A percentile compares a stretch with the other conserved stretches of the same genome.
These are phyloP conservation scores for Omphalea diandra DNA, from an alignment of 441 rosid species.

Conservation along the genomic window DNA sequence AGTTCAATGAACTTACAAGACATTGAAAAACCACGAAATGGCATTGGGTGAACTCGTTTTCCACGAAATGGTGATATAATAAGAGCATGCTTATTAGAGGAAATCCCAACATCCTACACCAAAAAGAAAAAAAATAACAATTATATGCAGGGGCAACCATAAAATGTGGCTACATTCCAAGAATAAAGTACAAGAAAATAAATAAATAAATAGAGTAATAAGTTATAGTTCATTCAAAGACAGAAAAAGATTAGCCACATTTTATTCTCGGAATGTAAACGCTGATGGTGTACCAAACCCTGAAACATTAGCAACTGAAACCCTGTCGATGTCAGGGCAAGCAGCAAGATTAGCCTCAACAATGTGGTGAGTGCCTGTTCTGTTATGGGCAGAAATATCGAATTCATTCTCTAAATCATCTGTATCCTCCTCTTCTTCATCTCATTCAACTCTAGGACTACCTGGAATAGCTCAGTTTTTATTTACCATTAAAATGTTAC, in stretches of 20 bases:
- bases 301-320: conserved; percentile 32
- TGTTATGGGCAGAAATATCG: conserved; percentile 36
- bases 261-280: no score
- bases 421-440: conserved; percentile 74
- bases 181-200: neutral
- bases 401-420: conserved; percentile 80
- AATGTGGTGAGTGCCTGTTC: conserved; percentile 36
- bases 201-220: neutral
- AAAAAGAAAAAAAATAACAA: conserved; percentile 11
- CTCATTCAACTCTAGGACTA: conserved; percentile 77
- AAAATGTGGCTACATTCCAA: neutral
- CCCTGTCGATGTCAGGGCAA: conserved; percentile 40
- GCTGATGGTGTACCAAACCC: conserved; percentile 46
- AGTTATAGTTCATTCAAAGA: neutral
- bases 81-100: conserved; percentile 65
- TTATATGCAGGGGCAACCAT: conserved; percentile 13
- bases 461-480: conserved; percentile 42
- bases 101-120: conserved; percentile 56
- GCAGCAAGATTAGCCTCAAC: conserved; percentile 49
- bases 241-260: conserved; percentile 25
- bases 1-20: conserved; percentile 42
- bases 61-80: conserved; percentile 54
- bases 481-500: neutral
- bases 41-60: conserved; percentile 52
- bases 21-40: conserved; percentile 48